Conservation (phyloP, 495 filamentous ascomycete species). For the Hypoxylon perforatum region DNA sequence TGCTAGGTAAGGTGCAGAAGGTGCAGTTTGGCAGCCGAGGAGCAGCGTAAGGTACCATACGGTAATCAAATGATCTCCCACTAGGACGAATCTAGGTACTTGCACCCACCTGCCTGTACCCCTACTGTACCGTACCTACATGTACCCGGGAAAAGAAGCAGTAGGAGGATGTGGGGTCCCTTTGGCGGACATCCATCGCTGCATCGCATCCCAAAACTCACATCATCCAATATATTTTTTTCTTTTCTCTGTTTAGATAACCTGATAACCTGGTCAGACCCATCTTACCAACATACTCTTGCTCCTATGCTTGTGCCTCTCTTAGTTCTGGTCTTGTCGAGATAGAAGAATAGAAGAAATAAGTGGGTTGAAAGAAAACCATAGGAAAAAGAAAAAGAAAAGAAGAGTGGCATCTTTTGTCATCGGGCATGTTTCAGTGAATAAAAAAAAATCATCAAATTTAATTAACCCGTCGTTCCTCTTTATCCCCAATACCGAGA, state of each 20-base stretch:
- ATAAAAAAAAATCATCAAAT: conserved; percentile 27
- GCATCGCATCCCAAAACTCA: conserved; percentile 11
- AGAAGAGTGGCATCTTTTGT: conserved; percentile 8
- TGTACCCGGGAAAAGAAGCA: conserved; percentile 4
- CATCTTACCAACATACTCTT: too few species aligned
- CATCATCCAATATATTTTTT: conserved; percentile 14
- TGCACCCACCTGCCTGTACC: background rate
- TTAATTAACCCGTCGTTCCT: conserved; percentile 30
- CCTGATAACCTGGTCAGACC: too few species aligned
- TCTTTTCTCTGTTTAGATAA: conserved; percentile 18
- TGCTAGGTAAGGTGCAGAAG: too few species aligned
- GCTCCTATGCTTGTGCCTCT: too few species aligned
- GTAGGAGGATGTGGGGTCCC: background rate
- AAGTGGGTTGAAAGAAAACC: conserved; percentile 2
- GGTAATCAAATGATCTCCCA: conserved; percentile 27
- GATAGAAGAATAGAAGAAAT: conserved; percentile 2
- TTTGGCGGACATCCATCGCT: background rate
- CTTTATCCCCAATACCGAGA: conserved; percentile 43
- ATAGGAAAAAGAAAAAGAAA: background rate
- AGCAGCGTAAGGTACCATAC: too few species aligned
- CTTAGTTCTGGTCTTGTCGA: background rate
- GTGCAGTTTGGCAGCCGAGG: too few species aligned
- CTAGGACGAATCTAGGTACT: conserved; percentile 19
- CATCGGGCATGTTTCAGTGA: conserved; percentile 32
- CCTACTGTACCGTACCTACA: conserved; percentile 3